phyloP scores from a whole-genome alignment of 148 eudicot species.

The Simmondsia chinensis region DNA sequence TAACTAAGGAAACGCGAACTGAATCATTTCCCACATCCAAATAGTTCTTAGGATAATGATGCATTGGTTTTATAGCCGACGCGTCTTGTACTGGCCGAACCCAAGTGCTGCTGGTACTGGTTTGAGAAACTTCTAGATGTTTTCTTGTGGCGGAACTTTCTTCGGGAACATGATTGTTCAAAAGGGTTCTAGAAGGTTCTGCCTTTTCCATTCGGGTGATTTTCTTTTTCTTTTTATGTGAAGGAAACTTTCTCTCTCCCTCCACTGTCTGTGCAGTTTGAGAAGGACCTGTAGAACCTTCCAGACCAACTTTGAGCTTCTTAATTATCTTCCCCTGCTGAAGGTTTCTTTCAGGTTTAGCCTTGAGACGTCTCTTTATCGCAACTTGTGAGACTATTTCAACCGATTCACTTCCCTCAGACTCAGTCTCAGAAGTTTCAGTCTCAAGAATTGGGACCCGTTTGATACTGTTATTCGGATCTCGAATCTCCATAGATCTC shows the following conservation, averaged over 20 bases:
- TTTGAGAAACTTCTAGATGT: constrained; percentile 5
- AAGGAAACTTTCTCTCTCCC: background rate
- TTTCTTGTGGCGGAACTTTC: constrained; percentile 14
- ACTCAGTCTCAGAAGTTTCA: constrained; percentile 20
- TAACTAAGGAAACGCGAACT: background rate
- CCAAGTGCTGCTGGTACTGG: constrained; percentile 2
- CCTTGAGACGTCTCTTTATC: constrained; percentile 19
- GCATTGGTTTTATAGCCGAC: constrained; percentile 16
- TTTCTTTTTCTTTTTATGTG: constrained; percentile 11
- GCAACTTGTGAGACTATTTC: constrained; percentile 9
- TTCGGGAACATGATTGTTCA: constrained; percentile 8
- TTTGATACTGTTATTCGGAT: constrained; percentile 16
- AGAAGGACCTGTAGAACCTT: constrained; percentile 13
- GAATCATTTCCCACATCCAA: constrained; percentile 5
- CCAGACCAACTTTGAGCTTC: constrained; percentile 14
- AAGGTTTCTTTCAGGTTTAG: constrained; percentile 10
- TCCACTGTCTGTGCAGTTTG: too few species aligned
- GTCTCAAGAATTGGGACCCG: constrained; percentile 9
- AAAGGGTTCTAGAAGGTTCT: constrained; percentile 7
- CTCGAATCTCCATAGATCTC: constrained; percentile 9
- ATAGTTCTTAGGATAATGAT: constrained; percentile 20
- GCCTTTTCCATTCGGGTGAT: constrained; percentile 17
- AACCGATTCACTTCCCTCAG: constrained; percentile 20
- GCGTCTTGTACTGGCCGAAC: constrained; percentile 2
- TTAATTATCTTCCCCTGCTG: constrained; percentile 19